These are phyloP conservation scores for Leonotis leonurus DNA, from an alignment of 257 asterid genomes.

Conservation along the genomic window DNA sequence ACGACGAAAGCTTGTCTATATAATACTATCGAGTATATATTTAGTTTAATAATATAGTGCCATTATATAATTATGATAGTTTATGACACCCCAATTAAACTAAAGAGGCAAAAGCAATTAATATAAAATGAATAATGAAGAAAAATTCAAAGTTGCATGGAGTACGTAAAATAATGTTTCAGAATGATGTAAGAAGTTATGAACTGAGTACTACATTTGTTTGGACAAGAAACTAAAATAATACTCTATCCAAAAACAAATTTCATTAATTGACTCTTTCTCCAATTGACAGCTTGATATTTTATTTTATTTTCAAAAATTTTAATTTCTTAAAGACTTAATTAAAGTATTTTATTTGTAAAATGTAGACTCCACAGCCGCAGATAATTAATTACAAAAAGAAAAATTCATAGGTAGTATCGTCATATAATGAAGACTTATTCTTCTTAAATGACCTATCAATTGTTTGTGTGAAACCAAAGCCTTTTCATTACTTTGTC, in stretches of 20 bases:
- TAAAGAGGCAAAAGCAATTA: no score
- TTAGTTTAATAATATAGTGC: no score
- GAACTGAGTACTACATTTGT: slow-evolving; percentile 2
- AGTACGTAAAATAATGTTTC: not conserved
- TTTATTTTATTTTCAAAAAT: not conserved
- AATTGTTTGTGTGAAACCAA: not conserved
- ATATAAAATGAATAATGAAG: no score
- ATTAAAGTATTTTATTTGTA: not conserved
- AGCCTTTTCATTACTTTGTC: not conserved
- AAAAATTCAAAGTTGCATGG: not conserved
- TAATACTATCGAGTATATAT: no score
- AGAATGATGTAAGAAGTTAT: not conserved
- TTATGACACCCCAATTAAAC: no score
- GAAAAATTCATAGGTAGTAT: not conserved
- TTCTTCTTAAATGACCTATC: slow-evolving; percentile 7
- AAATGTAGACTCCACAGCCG: not conserved
- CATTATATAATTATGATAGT: no score
- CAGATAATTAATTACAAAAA: not conserved
- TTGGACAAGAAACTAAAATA: slow-evolving; percentile 11
- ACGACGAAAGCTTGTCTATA: not conserved
- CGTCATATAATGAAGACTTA: slow-evolving; percentile 7
- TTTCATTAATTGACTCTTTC: slow-evolving; percentile 12
- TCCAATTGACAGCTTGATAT: not conserved
- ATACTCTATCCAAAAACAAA: no score
- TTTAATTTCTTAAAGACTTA: not conserved